A percentile compares a stretch with the other conserved stretches of the same genome.
Evolutionary conservation across 2,329 filamentous ascomycete genomes (phyloP).

Genomic region (Trichoderma afroharzianum): DNA sequence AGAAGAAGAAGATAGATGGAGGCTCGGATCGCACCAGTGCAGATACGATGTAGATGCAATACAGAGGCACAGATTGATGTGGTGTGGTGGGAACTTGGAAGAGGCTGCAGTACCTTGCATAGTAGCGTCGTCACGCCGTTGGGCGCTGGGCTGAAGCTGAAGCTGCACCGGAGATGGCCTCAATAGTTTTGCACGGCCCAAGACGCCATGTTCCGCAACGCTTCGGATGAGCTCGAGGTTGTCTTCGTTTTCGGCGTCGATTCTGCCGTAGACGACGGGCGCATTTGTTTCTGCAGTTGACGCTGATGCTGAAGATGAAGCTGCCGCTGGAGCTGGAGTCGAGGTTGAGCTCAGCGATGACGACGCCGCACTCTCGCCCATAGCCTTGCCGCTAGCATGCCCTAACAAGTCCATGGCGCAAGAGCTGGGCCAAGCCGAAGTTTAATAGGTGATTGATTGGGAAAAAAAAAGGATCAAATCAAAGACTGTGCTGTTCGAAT

Average conservation of each 20-base stretch:
- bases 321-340: background rate
- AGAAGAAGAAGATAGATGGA: background rate
- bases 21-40: background rate
- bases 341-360: background rate
- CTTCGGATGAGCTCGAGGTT: slow-evolving; percentile 30
- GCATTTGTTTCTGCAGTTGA: slow-evolving; percentile 20
- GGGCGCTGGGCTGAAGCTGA: background rate
- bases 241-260: slow-evolving; percentile 36
- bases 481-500: background rate
- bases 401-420: background rate
- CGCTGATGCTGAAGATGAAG: slow-evolving; percentile 14
- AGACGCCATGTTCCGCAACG: slow-evolving; percentile 24
- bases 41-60: background rate
- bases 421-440: background rate
- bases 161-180: background rate
- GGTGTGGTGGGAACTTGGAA: background rate
- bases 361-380: background rate
- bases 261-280: slow-evolving; percentile 30
- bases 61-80: background rate
- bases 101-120: slow-evolving; percentile 16
- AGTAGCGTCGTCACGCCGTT: slow-evolving; percentile 8
- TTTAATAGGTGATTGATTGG: background rate
- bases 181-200: slow-evolving; percentile 8
- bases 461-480: background rate
- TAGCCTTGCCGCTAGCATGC: slow-evolving; percentile 5